Percentiles rank a stretch among this genome's conserved stretches.
These are phyloP conservation scores for Prillingera fragicola DNA, from an alignment of 1,284 basidiomycete species.

Conservation along the genomic window DNA sequence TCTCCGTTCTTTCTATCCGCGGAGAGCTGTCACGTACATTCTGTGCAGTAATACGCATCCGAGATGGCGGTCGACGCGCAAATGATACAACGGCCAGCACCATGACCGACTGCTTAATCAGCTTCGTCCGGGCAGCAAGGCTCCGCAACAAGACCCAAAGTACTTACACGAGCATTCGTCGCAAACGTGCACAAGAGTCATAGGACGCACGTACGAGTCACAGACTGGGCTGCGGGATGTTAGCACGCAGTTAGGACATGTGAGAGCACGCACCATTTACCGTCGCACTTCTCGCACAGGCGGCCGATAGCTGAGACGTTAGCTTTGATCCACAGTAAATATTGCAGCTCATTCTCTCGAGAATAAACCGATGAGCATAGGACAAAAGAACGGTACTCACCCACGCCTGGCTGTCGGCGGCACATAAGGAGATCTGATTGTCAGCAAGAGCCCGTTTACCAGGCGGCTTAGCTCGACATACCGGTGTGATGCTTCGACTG, in stretches of 20 bases:
- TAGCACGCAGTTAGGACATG: neutral
- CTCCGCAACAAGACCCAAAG: constrained; percentile 8
- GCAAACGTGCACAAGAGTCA: constrained; percentile 95
- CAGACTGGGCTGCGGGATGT: constrained; percentile 73
- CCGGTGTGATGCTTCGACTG: constrained; percentile 87
- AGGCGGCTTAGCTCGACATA: constrained; percentile 43
- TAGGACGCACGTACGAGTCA: constrained; percentile 97
- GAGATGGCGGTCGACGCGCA: constrained; percentile 95
- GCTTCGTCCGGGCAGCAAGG: neutral
- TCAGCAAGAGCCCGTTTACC: constrained; percentile 3
- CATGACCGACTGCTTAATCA: constrained; percentile 64
- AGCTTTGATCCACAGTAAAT: too few relatives aligned
- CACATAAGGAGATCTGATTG: constrained; percentile 86
- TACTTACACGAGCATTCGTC: constrained; percentile 87
- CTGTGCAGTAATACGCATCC: constrained; percentile 94
- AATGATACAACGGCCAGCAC: constrained; percentile 94
- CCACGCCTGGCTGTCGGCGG: constrained; percentile 89
- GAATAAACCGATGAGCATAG: neutral
- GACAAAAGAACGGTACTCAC: constrained; percentile 51
- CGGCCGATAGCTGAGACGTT: constrained; percentile 76
- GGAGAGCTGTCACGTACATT: constrained; percentile 63
- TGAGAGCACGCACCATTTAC: constrained; percentile 76
- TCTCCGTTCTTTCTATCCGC: neutral
- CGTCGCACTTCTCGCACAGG: constrained; percentile 97
- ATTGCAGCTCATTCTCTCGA: too few relatives aligned